Evolutionary conservation across 225 moss, liverwort and hornwort species (phyloP).

Genomic region (Sphagnum tenellum): DNA sequence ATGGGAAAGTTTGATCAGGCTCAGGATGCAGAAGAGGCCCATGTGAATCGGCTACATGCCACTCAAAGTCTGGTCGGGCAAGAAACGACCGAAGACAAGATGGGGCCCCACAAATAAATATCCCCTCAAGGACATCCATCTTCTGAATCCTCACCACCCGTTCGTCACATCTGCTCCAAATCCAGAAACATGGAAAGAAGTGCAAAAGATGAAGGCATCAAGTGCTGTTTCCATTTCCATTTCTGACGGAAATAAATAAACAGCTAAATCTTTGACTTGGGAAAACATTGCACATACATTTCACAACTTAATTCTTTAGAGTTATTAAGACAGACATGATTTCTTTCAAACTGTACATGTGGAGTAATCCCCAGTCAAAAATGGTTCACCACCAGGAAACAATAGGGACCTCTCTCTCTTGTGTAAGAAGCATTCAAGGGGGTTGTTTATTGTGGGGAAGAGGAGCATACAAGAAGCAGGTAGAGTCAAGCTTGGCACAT

Average conservation of each 20-base stretch:
- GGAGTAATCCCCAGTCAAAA: too few relatives aligned
- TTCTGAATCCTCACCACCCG: conserved; percentile 74
- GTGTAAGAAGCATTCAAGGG: conserved; percentile 1
- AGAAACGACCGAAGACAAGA: conserved; percentile 93
- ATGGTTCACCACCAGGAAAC: too few relatives aligned
- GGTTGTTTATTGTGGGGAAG: not conserved
- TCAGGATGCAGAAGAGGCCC: conserved; percentile 63
- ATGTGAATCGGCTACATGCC: conserved; percentile 74
- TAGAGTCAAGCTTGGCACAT: conserved; percentile 75
- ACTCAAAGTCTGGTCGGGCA: conserved; percentile 73
- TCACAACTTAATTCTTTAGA: too few relatives aligned
- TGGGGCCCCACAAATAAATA: conserved; percentile 89
- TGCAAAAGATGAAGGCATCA: not conserved
- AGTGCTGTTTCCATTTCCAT: not conserved
- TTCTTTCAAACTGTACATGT: too few relatives aligned
- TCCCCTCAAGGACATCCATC: conserved; percentile 89
- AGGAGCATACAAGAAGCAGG: conserved; percentile 67
- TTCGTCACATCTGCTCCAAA: conserved; percentile 65
- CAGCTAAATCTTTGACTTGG: too few relatives aligned
- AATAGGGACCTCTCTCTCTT: too few relatives aligned
- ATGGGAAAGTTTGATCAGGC: conserved; percentile 11
- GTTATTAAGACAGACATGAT: too few relatives aligned
- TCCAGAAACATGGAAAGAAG: not conserved
- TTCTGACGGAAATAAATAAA: too few relatives aligned
- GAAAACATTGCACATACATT: too few relatives aligned